Conservation (phyloP, 345 rosid species). For the Hibiscus syriacus region DNA sequence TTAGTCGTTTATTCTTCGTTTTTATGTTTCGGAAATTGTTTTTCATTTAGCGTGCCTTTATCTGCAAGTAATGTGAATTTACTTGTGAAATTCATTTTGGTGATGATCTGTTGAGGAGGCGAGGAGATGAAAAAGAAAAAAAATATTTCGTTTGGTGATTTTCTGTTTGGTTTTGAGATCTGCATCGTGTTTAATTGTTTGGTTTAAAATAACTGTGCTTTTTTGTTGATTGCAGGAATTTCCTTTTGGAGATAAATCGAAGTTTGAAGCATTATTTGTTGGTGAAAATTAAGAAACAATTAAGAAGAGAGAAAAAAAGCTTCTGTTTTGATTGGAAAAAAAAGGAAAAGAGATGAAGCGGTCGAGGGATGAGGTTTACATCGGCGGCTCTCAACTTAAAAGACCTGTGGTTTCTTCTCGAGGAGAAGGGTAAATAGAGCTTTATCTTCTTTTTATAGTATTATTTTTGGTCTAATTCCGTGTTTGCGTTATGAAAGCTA, state of each 20-base stretch:
- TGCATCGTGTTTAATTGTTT: conserved; percentile 17
- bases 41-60: conserved; percentile 22
- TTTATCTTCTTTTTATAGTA: conserved; percentile 7
- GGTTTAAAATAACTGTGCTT: conserved; percentile 12
- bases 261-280: conserved; percentile 32
- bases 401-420: conserved; percentile 55
- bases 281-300: conserved; percentile 22
- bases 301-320: neutral
- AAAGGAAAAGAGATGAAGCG: conserved; percentile 53
- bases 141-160: conserved; percentile 4
- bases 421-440: conserved; percentile 59
- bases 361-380: conserved; percentile 65
- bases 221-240: conserved; percentile 16
- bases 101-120: conserved; percentile 31
- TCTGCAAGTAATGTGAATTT: conserved; percentile 34
- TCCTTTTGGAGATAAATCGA: conserved; percentile 18
- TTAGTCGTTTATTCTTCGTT: conserved; percentile 4
- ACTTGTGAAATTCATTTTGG: conserved; percentile 6
- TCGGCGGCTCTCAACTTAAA: conserved; percentile 41
- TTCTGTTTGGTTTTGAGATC: conserved; percentile 37
- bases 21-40: neutral
- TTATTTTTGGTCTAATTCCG: neutral
- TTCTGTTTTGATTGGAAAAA: conserved; percentile 7
- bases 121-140: conserved; percentile 4
- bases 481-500: conserved; percentile 10